Evolutionary conservation across 345 rosid genomes (phyloP).

Genomic region (Lumnitzera racemosa): DNA sequence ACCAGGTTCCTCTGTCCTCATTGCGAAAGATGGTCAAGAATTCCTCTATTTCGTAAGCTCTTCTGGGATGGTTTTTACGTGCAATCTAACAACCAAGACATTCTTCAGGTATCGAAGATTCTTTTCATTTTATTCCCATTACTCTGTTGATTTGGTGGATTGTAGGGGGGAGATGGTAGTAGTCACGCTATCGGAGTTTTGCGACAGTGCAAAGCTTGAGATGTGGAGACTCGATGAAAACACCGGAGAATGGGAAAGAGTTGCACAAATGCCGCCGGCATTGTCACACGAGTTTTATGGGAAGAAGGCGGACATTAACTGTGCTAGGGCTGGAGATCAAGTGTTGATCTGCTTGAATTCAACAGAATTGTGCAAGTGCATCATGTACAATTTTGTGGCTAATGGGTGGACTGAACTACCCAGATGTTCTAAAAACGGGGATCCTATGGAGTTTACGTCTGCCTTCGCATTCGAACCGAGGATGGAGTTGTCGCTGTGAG

Average conservation of each 20-base stretch:
- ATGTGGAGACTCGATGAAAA: conserved; percentile 60
- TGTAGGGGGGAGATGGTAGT: conserved; percentile 61
- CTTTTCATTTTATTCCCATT: conserved; percentile 55
- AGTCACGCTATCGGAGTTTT: conserved; percentile 64
- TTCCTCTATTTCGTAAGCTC: conserved; percentile 67
- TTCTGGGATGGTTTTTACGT: conserved; percentile 54
- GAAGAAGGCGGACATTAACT: conserved; percentile 72
- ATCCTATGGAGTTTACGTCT: conserved; percentile 60
- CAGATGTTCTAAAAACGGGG: conserved; percentile 36
- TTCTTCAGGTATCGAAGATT: conserved; percentile 69
- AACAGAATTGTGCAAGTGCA: conserved; percentile 43
- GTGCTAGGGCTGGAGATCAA: conserved; percentile 57
- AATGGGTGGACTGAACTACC: conserved; percentile 65
- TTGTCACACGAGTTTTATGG: conserved; percentile 75
- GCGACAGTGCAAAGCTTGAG: conserved; percentile 69
- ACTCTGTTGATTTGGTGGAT: conserved; percentile 80
- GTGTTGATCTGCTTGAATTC: conserved; percentile 69
- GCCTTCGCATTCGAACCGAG: conserved; percentile 85
- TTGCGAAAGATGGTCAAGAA: conserved; percentile 37
- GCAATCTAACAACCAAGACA: conserved; percentile 40
- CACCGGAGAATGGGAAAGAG: conserved; percentile 43
- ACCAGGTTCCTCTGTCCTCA: conserved; percentile 68
- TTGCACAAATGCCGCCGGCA: conserved; percentile 66
- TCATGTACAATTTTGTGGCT: conserved; percentile 36
- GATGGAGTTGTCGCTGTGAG: conserved; percentile 26